Evolutionary conservation across 352 stramenopile species (phyloP), one percentile per base, ranked within the genome.

Genomic region (Phytophthora pisi): DNA sequence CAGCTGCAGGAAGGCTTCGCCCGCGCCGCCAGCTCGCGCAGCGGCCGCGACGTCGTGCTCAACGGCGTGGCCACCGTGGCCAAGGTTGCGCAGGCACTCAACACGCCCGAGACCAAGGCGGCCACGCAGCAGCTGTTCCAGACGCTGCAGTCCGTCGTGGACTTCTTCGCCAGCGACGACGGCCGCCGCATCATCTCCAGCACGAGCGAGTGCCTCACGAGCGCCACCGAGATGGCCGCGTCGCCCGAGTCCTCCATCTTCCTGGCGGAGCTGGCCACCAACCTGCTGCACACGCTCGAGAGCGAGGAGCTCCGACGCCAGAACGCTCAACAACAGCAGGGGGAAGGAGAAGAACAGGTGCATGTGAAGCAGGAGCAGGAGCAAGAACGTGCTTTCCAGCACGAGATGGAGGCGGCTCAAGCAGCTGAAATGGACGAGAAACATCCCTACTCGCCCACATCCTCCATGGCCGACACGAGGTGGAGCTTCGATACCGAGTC

Each of bases 161-260:
- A 94, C 54, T 91, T 94, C 46, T 87, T 94, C 38, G 82, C 86
- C 13, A 94, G 81, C 40, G 60, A 75, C 4, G 68, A 82, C 8
- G 86, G 86, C 13, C 75, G 79, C n/a, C 69, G 77, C 7, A 70
- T 91, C 49, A 82, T 94, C 38, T 74, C 74, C 20, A 86, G 77
- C 42, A 70, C 74, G 0, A 64, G 79, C n/a, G 77, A 89, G 46
- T 92, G 81, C 23, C 42, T 88, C 47, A 77, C 54, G 3, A 68
- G 81, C 54, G 60, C 84, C 23, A 81, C 61, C 26, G 82, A 91
- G 42, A 78, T 92, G 56, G 72, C 77, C 0, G 82, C 86, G 63
- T 92, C 86, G 18, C 81, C 82, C 1, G 86, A 94, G 63, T 72
- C 81, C 36, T 84, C 86, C n/a, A 85, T 94, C 31, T 88, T 94